These are phyloP conservation scores for Solanum pimpinellifolium DNA, from an alignment of 257 asterid species.

Conservation along the genomic window DNA sequence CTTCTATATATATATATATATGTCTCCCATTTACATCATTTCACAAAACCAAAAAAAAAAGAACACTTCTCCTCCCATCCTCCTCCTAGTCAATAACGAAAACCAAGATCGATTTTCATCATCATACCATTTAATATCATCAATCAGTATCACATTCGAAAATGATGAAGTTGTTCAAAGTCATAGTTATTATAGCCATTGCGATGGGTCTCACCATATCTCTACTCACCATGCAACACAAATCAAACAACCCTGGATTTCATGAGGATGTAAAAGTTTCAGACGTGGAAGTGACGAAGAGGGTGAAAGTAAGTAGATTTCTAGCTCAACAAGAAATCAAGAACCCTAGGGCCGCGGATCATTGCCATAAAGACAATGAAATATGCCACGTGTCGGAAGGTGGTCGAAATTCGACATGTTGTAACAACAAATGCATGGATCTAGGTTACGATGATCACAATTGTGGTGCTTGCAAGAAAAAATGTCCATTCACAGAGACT, in stretches of 20 bases:
- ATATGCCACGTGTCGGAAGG: conserved; percentile 23
- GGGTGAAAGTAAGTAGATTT: conserved; percentile 30
- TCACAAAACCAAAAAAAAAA: neutral
- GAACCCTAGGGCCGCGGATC: conserved; percentile 55
- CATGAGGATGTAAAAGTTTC: neutral
- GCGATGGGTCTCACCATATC: conserved; percentile 4
- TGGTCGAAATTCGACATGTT: conserved; percentile 46
- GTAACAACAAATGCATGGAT: conserved; percentile 55
- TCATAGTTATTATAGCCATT: conserved; percentile 8
- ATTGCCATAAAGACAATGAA: conserved; percentile 37
- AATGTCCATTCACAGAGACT: conserved; percentile 27
- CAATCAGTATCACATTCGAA: neutral
- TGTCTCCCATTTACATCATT: neutral
- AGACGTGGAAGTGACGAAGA: neutral
- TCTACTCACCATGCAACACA: neutral
- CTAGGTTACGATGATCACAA: conserved; percentile 28
- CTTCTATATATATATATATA: neutral
- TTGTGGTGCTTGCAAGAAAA: conserved; percentile 59
- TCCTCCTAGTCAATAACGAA: neutral
- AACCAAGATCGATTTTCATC: neutral
- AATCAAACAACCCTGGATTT: neutral
- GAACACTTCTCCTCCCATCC: neutral
- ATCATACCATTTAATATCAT: neutral
- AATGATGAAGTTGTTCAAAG: conserved; percentile 11
- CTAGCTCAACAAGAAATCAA: conserved; percentile 20